phyloP scores from a whole-genome alignment of 2,329 filamentous ascomycete species.

The Claviceps citrina region DNA sequence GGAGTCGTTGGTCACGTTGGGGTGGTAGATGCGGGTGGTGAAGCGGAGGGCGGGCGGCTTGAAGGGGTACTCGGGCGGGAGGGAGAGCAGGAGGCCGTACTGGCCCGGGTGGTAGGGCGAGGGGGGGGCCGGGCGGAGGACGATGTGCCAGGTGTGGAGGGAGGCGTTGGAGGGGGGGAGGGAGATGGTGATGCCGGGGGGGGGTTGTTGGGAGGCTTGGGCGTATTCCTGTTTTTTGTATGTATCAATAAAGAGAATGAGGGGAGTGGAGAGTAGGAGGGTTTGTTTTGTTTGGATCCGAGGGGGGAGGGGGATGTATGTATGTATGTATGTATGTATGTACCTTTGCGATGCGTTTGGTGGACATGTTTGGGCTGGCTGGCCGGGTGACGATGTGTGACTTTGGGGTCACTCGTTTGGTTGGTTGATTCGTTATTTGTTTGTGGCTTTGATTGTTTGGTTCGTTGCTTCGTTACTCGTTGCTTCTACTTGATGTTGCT shows the following conservation, averaged over 20 bases:
- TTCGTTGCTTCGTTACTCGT: too few relatives aligned
- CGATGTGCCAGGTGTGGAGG: conserved; percentile 38
- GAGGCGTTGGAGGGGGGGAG: conserved; percentile 32
- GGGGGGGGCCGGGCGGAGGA: conserved; percentile 27
- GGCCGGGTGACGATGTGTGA: too few relatives aligned
- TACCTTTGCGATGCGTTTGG: conserved; percentile 31
- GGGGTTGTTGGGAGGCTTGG: conserved; percentile 33
- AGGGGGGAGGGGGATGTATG: conserved; percentile 2
- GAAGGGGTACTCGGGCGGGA: conserved; percentile 78
- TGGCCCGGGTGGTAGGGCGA: conserved; percentile 46
- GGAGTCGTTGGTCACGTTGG: conserved; percentile 80
- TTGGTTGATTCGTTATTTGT: too few relatives aligned
- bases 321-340: background rate
- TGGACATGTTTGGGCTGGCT: conserved; percentile 12
- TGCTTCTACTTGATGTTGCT: too few relatives aligned
- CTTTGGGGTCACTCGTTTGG: too few relatives aligned
- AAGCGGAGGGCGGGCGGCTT: conserved; percentile 70
- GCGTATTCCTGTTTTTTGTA: conserved; percentile 30
- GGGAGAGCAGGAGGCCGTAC: conserved; percentile 56
- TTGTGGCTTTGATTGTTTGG: too few relatives aligned
- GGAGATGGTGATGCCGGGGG: conserved; percentile 29
- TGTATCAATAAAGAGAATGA: conserved; percentile 7
- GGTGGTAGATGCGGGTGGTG: conserved; percentile 85
- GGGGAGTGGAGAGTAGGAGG: background rate
- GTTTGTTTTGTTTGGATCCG: background rate